Evolutionary conservation across 352 stramenopile genomes (phyloP), one percentile per base, ranked within the genome.

Genomic region (Phytopythium litorale): DNA sequence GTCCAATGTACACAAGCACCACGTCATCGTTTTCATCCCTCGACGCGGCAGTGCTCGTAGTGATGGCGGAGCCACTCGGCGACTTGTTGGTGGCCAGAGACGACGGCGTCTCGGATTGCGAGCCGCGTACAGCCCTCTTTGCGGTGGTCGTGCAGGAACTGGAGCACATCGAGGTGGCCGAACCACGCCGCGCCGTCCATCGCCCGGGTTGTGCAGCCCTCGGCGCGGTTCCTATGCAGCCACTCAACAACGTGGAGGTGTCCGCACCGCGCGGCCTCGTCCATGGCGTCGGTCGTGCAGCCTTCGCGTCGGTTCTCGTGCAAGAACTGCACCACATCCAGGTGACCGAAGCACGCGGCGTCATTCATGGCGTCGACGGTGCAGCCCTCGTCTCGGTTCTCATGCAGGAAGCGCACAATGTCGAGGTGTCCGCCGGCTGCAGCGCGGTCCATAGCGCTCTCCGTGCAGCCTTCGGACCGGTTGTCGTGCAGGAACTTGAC

Each of bases 111-210:
- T 19, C 60, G 52, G 11, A 65, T 50, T 1, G 52, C 52, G 32
- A 45, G 60, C 12, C 43, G 52, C 13, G 61, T 70, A 38, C 40
- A 62, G 35, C 58, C 61, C 43, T 71, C 56, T n/a, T 35, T 25
- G 4, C 61, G 60, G 35, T 68, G 42, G 12, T 50, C 52, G n/a
- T 60, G 45, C 5, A 71, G 58, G 28, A 55, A 71, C 25, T 61
- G 23, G 32, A 71, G 48, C 48, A 77, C 58, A 21, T 76, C 50
- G 33, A 72, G 23, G 48, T 76, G 62, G 0, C 71, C 71, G 53
- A 71, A 72, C 60, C 71, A 68, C 23, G 62, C 57, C 3, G 61
- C 65, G 21, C 43, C 23, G 43, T 65, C 62, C 51, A 71, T 65
- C 5, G 65, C 65, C n/a, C 54, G 45, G 30, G 53, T 56, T 37